Evolutionary conservation across 2,329 filamentous ascomycete species (phyloP), one percentile per base, ranked within the genome.

Genomic region (Colletotrichum orchidophilum): DNA sequence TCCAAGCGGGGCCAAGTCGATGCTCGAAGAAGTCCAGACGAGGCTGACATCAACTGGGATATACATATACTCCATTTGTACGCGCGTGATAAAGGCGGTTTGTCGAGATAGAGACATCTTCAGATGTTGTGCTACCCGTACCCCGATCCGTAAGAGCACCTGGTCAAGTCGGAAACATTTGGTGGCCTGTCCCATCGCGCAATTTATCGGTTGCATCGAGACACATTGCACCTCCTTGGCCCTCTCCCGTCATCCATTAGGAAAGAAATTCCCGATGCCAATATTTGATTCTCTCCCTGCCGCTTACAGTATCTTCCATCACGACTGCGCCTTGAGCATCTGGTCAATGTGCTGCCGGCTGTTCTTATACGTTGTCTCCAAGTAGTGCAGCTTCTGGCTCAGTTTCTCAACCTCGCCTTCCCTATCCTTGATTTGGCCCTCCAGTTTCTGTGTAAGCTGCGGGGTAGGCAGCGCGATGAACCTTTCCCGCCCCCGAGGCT

Each of bases 291-390:
- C 26, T 11, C 21, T 15, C n/a, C 9, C 49, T 53, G 31, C 49
- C 15, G 15, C 11, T 26, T 53, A 39, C 26, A 39, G 33, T 18
- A 29, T 21, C 18, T 5, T 26, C 11, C 55, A 54, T 70, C 52
- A 74, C n/a, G 63, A 70, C 60, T 74, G 73, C 21, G 73, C 68
- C 59, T 77, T 80, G 66, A 98, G 88, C 79, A 98, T 96, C 81
- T 95, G 93, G 80, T 97, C 93, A 75, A 98, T 92, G 78, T 97
- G 94, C 75, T 95, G 91, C 76, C 93, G 91, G 82, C 95, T 97
- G 79, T 98, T 99, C 85, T 97, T 95, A 80, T 94, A 93, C 60
- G 96, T 98, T 69, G 94, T 97, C 85, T 98, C 96, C 54, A 98
- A 87, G 79, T 98, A 98, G 76, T 96, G 90, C 77, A 98, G 86